These are phyloP conservation scores for Adansonia gregorii DNA, from an alignment of 441 rosid species.

Conservation along the genomic window DNA sequence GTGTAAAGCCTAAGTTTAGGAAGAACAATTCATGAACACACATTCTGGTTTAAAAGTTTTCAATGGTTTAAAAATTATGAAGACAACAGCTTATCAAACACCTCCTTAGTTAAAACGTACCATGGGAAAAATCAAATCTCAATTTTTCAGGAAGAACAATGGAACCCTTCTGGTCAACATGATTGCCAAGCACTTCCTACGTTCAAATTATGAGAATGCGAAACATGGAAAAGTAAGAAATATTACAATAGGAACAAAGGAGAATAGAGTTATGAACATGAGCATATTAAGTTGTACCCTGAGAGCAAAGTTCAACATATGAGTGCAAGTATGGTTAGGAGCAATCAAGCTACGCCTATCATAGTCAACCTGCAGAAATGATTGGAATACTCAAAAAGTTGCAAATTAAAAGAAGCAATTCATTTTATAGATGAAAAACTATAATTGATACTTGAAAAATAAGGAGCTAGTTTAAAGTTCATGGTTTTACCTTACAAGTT, in stretches of 20 bases:
- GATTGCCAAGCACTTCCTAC: conserved; percentile 94
- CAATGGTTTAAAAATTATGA: background rate
- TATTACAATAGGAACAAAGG: background rate
- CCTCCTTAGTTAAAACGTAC: conserved; percentile 43
- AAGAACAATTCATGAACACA: no score
- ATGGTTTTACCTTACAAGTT: conserved; percentile 65
- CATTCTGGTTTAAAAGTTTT: no score
- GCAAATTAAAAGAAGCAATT: background rate
- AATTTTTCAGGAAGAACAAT: conserved; percentile 94
- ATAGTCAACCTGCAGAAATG: conserved; percentile 74
- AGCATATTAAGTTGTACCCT: conserved; percentile 52
- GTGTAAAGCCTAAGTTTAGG: no score
- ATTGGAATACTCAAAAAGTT: conserved; percentile 18
- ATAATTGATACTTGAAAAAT: conserved; percentile 15
- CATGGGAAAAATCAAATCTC: conserved; percentile 95
- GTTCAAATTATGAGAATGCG: conserved; percentile 16
- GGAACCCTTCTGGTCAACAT: conserved; percentile 97
- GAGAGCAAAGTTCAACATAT: conserved; percentile 95
- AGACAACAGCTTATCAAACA: background rate
- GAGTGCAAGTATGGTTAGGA: conserved; percentile 97
- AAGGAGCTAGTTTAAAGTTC: conserved; percentile 21
- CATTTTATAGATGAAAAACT: background rate
- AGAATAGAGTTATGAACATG: background rate
- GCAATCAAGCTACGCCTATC: conserved; percentile 84
- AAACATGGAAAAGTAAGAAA: background rate